Evolutionary conservation across 495 filamentous ascomycete genomes (phyloP).

Genomic region (Glarea lozoyensis): DNA sequence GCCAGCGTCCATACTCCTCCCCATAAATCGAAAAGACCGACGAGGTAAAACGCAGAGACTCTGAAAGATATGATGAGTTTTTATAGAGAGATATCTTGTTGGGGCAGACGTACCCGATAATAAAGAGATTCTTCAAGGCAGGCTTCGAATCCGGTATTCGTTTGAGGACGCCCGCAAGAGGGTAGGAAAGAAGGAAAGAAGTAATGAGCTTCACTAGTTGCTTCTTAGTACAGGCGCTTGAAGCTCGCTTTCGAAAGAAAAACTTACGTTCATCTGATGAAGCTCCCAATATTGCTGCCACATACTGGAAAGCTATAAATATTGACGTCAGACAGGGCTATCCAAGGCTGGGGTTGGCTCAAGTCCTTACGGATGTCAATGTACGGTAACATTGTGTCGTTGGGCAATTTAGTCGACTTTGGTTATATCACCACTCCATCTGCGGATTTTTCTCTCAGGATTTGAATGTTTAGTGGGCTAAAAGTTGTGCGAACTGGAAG

Average conservation of each 20-base stretch:
- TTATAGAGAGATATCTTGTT: neutral
- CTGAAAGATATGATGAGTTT: constrained; percentile 23
- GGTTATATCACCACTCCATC: constrained; percentile 13
- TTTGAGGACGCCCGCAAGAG: constrained; percentile 81
- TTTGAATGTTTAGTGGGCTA: too few relatives aligned
- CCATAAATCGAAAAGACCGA: constrained; percentile 96
- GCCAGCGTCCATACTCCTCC: constrained; percentile 69
- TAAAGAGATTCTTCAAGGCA: constrained; percentile 83
- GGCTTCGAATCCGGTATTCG: constrained; percentile 80
- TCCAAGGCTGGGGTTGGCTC: neutral
- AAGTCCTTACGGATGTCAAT: constrained; percentile 63
- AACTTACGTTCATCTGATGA: constrained; percentile 77
- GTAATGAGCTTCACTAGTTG: constrained; percentile 80
- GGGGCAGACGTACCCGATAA: constrained; percentile 56
- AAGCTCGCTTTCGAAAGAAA: neutral
- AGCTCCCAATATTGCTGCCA: constrained; percentile 56
- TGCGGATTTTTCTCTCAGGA: neutral
- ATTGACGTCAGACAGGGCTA: constrained; percentile 26
- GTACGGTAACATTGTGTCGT: constrained; percentile 66
- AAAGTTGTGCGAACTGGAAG: neutral
- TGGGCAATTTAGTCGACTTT: neutral
- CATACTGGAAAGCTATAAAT: constrained; percentile 75
- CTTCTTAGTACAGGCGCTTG: constrained; percentile 11
- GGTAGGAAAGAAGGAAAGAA: constrained; percentile 89
- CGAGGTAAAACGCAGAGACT: constrained; percentile 78